Evolutionary conservation across 2,329 filamentous ascomycete genomes (phyloP).

Genomic region (Aspergillus quadricinctus): DNA sequence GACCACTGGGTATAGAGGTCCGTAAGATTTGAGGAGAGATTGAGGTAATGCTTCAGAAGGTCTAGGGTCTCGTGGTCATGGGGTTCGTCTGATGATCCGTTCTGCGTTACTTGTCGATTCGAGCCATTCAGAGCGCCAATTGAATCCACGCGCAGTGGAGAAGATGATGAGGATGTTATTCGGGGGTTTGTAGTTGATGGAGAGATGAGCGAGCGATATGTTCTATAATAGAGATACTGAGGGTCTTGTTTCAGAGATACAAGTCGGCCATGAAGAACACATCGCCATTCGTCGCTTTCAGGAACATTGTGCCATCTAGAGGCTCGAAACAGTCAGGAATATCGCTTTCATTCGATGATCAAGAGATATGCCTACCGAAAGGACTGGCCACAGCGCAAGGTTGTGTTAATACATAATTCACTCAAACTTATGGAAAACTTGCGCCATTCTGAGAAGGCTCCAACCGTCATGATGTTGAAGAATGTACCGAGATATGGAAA

Average conservation of each 20-base stretch:
- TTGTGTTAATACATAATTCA: constrained; percentile 92
- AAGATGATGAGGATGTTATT: constrained; percentile 14
- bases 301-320: constrained; percentile 74
- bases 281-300: constrained; percentile 78
- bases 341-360: neutral
- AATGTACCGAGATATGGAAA: neutral
- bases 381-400: constrained; percentile 88
- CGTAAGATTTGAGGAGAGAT: constrained; percentile 70
- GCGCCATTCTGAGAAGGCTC: constrained; percentile 70
- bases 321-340: constrained; percentile 4
- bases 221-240: constrained; percentile 72
- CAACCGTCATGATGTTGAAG: constrained; percentile 31
- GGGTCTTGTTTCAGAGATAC: constrained; percentile 80
- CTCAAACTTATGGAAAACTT: constrained; percentile 76
- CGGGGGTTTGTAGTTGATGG: constrained; percentile 18
- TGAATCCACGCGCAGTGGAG: neutral
- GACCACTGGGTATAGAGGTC: constrained; percentile 86
- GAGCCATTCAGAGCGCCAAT: constrained; percentile 5
- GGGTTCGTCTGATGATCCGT: constrained; percentile 12
- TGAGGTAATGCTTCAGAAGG: constrained; percentile 81
- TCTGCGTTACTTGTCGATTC: constrained; percentile 16
- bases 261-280: constrained; percentile 79
- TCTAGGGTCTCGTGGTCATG: constrained; percentile 66
- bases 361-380: constrained; percentile 55
- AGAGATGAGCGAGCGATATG: constrained; percentile 49